Conservation (phyloP, 805 yeast species). For the Yarrowia sp. region DNA sequence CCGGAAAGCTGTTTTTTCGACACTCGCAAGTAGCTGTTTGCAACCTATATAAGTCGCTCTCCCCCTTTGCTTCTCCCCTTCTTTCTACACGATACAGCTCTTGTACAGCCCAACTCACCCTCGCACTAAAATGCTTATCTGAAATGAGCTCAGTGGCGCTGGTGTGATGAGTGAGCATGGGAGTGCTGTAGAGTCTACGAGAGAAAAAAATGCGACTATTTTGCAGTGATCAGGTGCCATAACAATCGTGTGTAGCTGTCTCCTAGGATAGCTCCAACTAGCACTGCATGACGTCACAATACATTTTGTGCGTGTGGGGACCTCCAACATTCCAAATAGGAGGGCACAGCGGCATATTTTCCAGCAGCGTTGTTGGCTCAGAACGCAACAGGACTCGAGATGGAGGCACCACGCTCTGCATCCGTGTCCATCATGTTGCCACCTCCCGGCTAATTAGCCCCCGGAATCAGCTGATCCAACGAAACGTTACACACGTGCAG, state of each 20-base stretch:
- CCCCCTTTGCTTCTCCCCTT: background rate
- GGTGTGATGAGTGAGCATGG: background rate
- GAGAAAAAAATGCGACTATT: too few species aligned
- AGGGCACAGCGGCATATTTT: background rate
- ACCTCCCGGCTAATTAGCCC: background rate
- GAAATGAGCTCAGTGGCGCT: conserved; percentile 5
- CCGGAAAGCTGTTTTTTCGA: background rate
- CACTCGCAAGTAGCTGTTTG: background rate
- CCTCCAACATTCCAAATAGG: background rate
- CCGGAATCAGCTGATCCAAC: conserved; percentile 8
- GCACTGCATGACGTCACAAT: conserved; percentile 9
- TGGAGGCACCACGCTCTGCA: too few species aligned
- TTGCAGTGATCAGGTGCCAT: too few species aligned
- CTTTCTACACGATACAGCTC: background rate
- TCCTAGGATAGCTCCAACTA: background rate
- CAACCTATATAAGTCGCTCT: background rate
- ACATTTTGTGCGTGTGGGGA: background rate
- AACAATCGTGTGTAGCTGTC: too few species aligned
- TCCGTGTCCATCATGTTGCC: too few species aligned
- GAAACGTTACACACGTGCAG: conserved; percentile 21
- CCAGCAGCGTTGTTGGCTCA: too few species aligned
- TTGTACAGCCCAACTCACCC: too few species aligned
- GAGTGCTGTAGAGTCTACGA: too few species aligned
- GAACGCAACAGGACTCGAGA: too few species aligned
- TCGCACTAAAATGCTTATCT: conserved; percentile 2